Conservation (phyloP, 1,284 basidiomycete species). For the Heterobasidion irregulare region DNA sequence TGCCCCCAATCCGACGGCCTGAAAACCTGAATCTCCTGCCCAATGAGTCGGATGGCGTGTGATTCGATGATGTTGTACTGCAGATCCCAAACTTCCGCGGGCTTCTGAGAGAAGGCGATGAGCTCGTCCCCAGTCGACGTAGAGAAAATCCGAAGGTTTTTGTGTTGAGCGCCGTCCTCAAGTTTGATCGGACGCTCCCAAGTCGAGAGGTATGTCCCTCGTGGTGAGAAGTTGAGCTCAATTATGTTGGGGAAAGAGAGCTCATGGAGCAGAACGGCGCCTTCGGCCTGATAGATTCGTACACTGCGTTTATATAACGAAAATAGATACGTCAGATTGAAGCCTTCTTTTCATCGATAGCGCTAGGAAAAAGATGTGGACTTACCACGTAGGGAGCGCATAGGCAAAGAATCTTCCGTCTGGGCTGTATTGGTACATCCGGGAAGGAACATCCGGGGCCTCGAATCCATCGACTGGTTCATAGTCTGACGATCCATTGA, state of each 20-base stretch:
- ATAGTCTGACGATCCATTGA: slow-evolving; percentile 78
- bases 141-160: slow-evolving; percentile 84
- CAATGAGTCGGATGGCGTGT: slow-evolving; percentile 79
- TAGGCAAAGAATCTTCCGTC: slow-evolving; percentile 88
- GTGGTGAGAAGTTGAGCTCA: slow-evolving; percentile 87
- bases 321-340: background rate
- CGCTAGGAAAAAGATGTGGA: slow-evolving; percentile 10
- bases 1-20: slow-evolving; percentile 71
- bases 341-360: background rate
- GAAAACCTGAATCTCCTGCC: slow-evolving; percentile 86
- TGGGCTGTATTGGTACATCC: slow-evolving; percentile 78
- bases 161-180: slow-evolving; percentile 78
- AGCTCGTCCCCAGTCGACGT: slow-evolving; percentile 76
- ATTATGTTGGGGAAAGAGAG: slow-evolving; percentile 66
- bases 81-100: slow-evolving; percentile 79
- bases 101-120: slow-evolving; percentile 78
- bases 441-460: slow-evolving; percentile 59
- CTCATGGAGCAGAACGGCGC: slow-evolving; percentile 63
- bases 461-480: slow-evolving; percentile 58
- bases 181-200: slow-evolving; percentile 88
- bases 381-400: slow-evolving; percentile 67
- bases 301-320: slow-evolving; percentile 36
- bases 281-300: slow-evolving; percentile 71
- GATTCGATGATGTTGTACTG: slow-evolving; percentile 91
- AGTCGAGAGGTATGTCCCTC: slow-evolving; percentile 87